These are phyloP conservation scores for Blastobotrys persicus DNA, from an alignment of 1,139 yeast species.

Conservation along the genomic window DNA sequence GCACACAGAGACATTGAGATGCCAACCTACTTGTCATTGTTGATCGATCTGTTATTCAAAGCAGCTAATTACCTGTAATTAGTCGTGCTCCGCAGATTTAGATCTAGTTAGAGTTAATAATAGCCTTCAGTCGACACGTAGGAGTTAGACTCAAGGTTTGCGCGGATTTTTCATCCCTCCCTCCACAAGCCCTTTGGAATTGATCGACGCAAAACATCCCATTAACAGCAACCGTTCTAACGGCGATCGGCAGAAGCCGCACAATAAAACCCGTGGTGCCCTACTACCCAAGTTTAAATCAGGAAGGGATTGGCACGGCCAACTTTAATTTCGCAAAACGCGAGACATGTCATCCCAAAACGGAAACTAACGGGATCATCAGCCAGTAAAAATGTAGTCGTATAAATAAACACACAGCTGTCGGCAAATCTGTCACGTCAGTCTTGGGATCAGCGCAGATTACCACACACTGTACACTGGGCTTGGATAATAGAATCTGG, in stretches of 20 bases:
- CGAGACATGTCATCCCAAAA: conserved; percentile 41
- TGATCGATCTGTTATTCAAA: too few relatives aligned
- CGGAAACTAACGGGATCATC: neutral
- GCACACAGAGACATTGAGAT: too few relatives aligned
- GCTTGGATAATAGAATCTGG: neutral
- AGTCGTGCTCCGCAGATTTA: too few relatives aligned
- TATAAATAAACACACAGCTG: conserved; percentile 4
- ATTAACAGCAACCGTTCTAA: conserved; percentile 4
- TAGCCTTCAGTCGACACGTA: too few relatives aligned
- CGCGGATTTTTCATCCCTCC: neutral
- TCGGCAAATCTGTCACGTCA: conserved; percentile 2
- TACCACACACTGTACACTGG: too few relatives aligned
- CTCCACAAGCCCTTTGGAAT: too few relatives aligned
- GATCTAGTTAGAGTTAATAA: neutral
- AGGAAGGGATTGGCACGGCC: conserved; percentile 48
- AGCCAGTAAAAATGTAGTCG: neutral
- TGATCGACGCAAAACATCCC: neutral
- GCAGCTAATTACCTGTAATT: too few relatives aligned
- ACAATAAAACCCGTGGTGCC: neutral
- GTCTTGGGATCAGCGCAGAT: too few relatives aligned
- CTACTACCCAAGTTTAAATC: neutral
- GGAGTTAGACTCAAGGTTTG: neutral
- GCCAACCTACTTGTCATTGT: too few relatives aligned
- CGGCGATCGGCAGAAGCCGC: conserved; percentile 7
- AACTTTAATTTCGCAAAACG: conserved; percentile 84